Base-by-base conservation (phyloP, 2,329 filamentous ascomycete genomes). In the Pyricularia sp. region DNA sequence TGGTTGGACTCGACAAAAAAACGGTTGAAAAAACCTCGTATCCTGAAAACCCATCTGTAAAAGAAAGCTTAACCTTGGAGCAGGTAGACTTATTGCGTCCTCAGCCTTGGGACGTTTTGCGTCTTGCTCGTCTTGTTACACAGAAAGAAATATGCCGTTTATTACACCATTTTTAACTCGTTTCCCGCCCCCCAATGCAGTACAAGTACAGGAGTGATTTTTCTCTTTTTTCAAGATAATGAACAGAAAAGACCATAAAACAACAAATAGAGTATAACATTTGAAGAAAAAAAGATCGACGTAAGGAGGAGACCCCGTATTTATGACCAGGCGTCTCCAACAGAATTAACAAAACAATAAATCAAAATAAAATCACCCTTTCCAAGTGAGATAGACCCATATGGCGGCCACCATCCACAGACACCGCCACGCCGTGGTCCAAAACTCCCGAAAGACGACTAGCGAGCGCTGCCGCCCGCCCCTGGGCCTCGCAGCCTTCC, bases 311-410 rank as follows among this genome's bases (percentile, higher is more conserved):
- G 23, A 20, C 17, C 28, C 6, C 14, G 25, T n/a, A n/a, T 3
- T 17, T 65, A 12, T 36, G 11, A 36, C 1, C n/a, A 23, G 10
- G 6, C 20, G n/a, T 12, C n/a, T 14, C 11, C 33, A 65, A 42
- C 17, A 66, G 36, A 30, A 11, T 30, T 28, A 9, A 28, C 3
- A 55, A 66, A n/a, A 28, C 30, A 58, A 65, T 26, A 55, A 28
- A 66, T 5, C 31, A 26, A 55, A 66, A 11, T 7, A 26, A 26
- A 17, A 71, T 78, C 75, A 92, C 71, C 89, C 89, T 74, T 83
- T 83, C 79, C 85, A 87, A 69, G 89, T 82, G 73, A 94, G 79
- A 79, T 88, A 92, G 33, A 82, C 82, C 82, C 91, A 95, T 76
- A 88, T 88, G 17, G 81, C 72, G 64, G 89, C 77, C 25, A 86